Evolutionary conservation across 2,329 filamentous ascomycete genomes (phyloP), one percentile per base, ranked within the genome.

Genomic region (Aspergillus sp.): DNA sequence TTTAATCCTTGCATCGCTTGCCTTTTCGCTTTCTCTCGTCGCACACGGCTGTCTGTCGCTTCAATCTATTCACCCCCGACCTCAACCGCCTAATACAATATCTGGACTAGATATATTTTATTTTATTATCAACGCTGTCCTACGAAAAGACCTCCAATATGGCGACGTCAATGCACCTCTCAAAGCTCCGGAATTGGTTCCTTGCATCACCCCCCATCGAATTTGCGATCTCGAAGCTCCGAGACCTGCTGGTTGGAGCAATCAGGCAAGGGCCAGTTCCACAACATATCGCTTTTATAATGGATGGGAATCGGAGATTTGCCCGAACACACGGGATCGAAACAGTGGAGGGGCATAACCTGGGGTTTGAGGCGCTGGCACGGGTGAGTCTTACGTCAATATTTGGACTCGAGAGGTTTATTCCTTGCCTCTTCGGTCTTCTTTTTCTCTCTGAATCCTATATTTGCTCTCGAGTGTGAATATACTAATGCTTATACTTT

Each of bases 241-340:
- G 91, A 62, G 90, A 96, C 73, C 80, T 96, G 51, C 82, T 98
- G 61, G 95, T 99, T 66, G 91, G 91, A 54, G 89, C 93, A 50
- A 79, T 98, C 54, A 88, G 88, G 70, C 93, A 97, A 76, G 95
- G 95, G 0, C 91, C 92, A 2, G 89, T 99, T 55, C 95, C 95
- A 9, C 88, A 91, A 70, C 95, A 99, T 85, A 86, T 99, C 60
- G 95, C 95, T n/a, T 99, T 99, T 71, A 93, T 97, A 67, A 99
- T 99, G 95, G 95, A 99, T 73, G 95, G 95, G 56, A 99, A 99
- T 77, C 82, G 95, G 68, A 89, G 95, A 46, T 99, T 96, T 79
- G 95, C 95, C 13, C 85, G 90, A 61, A 89, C 83, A 62, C 91
- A 95, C 77, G 87, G 93, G 63, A 96, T 99, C 73, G 95, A 99